Base-by-base conservation (phyloP, 805 yeast genomes). In the Candida orba region DNA sequence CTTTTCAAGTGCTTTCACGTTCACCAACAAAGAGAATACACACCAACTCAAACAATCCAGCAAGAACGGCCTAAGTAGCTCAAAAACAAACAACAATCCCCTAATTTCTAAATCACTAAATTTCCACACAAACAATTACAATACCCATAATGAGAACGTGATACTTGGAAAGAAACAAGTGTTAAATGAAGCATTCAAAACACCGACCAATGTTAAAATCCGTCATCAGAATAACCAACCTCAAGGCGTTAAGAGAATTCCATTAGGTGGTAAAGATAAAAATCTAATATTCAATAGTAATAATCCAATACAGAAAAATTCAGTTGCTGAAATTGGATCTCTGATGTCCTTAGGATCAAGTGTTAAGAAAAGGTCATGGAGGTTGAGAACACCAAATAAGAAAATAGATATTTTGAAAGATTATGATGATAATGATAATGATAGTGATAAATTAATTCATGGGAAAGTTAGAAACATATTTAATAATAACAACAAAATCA, bases 341-440 rank as follows among this genome's bases (percentile, higher is more conserved):
- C 29, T 43, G 37, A 30, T 32, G 17, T 35, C 46, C 4, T 8
- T 31, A 6, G 39, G 41, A 20, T 43, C 43, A 12, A 43, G 35
- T 17, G 43, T 33, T 9, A 37, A 29, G 43, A 45, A 43, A 45
- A 46, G 43, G 34, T 33, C 41, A 34, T 37, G 49, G 49, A 46
- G 57, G 38, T 23, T 45, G 12, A 49, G 49, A 45, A 51, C 59
- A 3, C 56, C 55, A 24, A 50, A 49, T 27, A 61, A 60, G 42
- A 58, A 65, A 39, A 52, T 64, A 39, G 57, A 55, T 17, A 64
- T 69, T 4, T 54, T 65, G 35, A 52, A 62, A 18, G 65, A 64
- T 45, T 59, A 62, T 2, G 48, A 40, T 39, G 61, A 34, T 22
- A 52, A 62, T 18, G 64, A 64, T 45, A 58, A 62, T 2, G 47